These are phyloP conservation scores for Kwoniella shivajii DNA, from an alignment of 1,284 basidiomycete genomes.

Conservation along the genomic window DNA sequence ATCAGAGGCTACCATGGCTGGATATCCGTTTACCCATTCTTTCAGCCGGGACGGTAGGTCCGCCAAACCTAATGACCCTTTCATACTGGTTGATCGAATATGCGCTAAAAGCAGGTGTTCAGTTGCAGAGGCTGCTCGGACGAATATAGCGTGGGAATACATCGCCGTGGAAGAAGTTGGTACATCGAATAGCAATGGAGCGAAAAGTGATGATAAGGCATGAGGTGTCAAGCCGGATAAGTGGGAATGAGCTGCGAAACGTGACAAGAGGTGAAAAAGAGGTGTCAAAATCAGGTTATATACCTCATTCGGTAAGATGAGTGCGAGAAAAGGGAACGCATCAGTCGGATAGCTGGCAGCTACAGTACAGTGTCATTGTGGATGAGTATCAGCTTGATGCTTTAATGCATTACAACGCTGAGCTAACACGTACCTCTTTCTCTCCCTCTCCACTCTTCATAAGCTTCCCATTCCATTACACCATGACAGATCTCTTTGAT, in stretches of 20 bases:
- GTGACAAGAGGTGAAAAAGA: constrained; percentile 71
- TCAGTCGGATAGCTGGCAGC: constrained; percentile 68
- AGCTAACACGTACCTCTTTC: constrained; percentile 66
- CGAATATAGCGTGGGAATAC: constrained; percentile 75
- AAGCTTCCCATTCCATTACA: constrained; percentile 74
- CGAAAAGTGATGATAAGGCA: constrained; percentile 82
- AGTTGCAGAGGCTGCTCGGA: constrained; percentile 76
- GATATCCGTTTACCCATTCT: constrained; percentile 85
- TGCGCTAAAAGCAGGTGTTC: constrained; percentile 85
- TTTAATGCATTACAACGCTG: not conserved
- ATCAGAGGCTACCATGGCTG: constrained; percentile 62
- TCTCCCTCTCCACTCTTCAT: constrained; percentile 71
- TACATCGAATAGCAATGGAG: constrained; percentile 72
- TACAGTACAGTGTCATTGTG: constrained; percentile 38
- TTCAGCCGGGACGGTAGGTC: constrained; percentile 75
- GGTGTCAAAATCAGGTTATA: constrained; percentile 66
- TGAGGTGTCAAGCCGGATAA: constrained; percentile 81
- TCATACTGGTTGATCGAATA: constrained; percentile 73
- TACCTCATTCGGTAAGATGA: constrained; percentile 51
- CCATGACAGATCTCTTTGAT: constrained; percentile 65
- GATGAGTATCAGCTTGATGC: not conserved
- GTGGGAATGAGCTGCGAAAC: constrained; percentile 76
- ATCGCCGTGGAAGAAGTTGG: constrained; percentile 64
- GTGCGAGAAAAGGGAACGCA: constrained; percentile 65
- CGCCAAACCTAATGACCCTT: constrained; percentile 59